Evolutionary conservation across 108 stramenopile genomes (phyloP).

Genomic region (Nannochloropsis salina): DNA sequence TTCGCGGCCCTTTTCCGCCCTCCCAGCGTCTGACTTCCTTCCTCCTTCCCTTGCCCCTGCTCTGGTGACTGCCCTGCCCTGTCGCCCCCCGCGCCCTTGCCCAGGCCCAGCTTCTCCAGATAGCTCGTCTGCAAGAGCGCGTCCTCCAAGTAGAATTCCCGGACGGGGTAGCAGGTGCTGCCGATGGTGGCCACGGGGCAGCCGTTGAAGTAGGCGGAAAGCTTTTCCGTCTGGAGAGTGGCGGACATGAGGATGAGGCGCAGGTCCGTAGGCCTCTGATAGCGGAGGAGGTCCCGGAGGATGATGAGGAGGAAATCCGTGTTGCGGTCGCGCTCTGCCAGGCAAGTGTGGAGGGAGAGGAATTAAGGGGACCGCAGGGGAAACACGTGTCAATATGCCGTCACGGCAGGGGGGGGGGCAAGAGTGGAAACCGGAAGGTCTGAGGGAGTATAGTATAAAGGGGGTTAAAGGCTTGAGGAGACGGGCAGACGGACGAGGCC

Average conservation of each 20-base stretch:
- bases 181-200: slow-evolving; percentile 72
- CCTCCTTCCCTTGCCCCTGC: not conserved
- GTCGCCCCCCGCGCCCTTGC: slow-evolving; percentile 15
- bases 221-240: slow-evolving; percentile 72
- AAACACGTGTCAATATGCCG: too few relatives aligned
- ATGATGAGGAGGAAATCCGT: slow-evolving; percentile 58
- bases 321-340: slow-evolving; percentile 53
- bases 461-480: too few relatives aligned
- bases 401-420: too few relatives aligned
- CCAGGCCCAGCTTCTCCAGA: slow-evolving; percentile 36
- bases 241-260: slow-evolving; percentile 85
- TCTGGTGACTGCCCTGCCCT: not conserved
- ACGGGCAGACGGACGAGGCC: too few relatives aligned
- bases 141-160: slow-evolving; percentile 57
- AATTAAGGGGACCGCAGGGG: not conserved
- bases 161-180: slow-evolving; percentile 59
- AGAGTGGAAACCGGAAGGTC: too few relatives aligned
- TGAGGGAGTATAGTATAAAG: too few relatives aligned
- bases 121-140: slow-evolving; percentile 51
- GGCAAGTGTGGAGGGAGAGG: not conserved
- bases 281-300: slow-evolving; percentile 39
- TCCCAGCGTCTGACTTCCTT: not conserved
- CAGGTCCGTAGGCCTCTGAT: slow-evolving; percentile 46
- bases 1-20: not conserved
- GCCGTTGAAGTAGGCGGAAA: slow-evolving; percentile 72